Evolutionary conservation across 1,284 basidiomycete species (phyloP), one percentile per base, ranked within the genome.

Genomic region (Apiotrichum mycotoxinovorans): DNA sequence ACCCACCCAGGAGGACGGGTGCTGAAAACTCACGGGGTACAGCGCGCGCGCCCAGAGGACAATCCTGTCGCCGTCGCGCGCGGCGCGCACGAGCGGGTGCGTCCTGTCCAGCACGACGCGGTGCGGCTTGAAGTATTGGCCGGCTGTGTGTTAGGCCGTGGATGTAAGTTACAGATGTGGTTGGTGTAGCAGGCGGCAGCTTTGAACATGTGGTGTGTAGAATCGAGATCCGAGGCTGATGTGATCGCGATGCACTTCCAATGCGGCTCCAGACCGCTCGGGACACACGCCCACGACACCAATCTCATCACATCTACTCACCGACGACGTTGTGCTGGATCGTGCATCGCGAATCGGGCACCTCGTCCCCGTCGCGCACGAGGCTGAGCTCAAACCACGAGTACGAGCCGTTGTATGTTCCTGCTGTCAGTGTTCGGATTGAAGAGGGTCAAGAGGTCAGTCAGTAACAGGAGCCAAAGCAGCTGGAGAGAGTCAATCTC

Each of bases 371-470:
- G 35, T 64, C 57, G 12, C 73, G 64, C 12, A 73, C 41, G 2
- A 75, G 64, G 12, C 63, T 52, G 7, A 74, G 56, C 55, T 75
- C 70, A 46, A 73, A 74, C 71, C 70, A 75, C 4, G 72, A 72
- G 56, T 65, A 71, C 5, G 61, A 64, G 30, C 63, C 58, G 25
- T 67, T 57, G 45, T 74, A 74, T 17, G 68, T 72, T 0, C 73
- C 73, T 73, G 52, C 23, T 7, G 52, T 55, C 27, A 54, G 52
- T 11, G 14, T 33, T 12, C 9, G 22, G 37, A 25, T 26, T 27
- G 22, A 15, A 3, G 25, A 11, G 9, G 22, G 7, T 5, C 3
- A n/a, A 22, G 42, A 3, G 22, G 42, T 18, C 4, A 8, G 17
- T n/a, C n/a, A n/a, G n/a, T n/a, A n/a, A n/a, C n/a, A n/a, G n/a